Evolutionary conservation across 2,329 filamentous ascomycete genomes (phyloP).

Genomic region (Dryadomyces quercivorus): DNA sequence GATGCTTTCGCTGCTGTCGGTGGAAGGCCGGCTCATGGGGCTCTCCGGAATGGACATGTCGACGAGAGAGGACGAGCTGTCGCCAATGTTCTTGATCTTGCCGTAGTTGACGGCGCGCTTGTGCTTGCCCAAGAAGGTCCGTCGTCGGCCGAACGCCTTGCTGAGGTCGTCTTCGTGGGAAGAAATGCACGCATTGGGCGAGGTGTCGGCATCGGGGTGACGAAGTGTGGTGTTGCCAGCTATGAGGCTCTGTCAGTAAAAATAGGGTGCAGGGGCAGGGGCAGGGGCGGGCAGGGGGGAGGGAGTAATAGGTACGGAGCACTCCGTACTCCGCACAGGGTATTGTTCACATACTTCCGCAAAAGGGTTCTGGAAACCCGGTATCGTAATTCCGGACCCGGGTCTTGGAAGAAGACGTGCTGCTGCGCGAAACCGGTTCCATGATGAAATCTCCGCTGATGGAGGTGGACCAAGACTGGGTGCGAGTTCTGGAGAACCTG

Average conservation of each 20-base stretch:
- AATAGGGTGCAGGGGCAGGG: neutral
- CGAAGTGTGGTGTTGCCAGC: constrained; percentile 47
- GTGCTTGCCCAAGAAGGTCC: constrained; percentile 33
- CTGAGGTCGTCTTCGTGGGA: constrained; percentile 37
- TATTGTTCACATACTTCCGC: constrained; percentile 32
- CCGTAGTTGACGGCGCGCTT: constrained; percentile 35
- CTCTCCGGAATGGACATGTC: constrained; percentile 3
- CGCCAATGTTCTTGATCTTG: constrained; percentile 18
- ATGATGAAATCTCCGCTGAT: constrained; percentile 5
- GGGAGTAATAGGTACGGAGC: too few species aligned
- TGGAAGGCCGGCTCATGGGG: constrained; percentile 16
- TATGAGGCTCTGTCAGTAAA: neutral
- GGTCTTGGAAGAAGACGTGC: neutral
- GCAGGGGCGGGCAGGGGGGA: neutral
- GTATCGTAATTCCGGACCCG: constrained; percentile 22
- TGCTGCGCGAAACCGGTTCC: constrained; percentile 2
- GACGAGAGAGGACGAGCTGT: neutral
- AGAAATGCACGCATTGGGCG: constrained; percentile 42
- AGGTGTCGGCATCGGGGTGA: constrained; percentile 49
- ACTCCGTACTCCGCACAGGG: too few species aligned
- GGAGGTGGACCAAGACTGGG: constrained; percentile 13
- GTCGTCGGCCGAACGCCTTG: constrained; percentile 28
- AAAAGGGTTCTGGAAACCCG: constrained; percentile 39
- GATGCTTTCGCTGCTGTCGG: constrained; percentile 28
- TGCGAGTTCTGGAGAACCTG: constrained; percentile 8